Evolutionary conservation across 352 stramenopile genomes (phyloP).

Genomic region (Globisporangium barbulae): DNA sequence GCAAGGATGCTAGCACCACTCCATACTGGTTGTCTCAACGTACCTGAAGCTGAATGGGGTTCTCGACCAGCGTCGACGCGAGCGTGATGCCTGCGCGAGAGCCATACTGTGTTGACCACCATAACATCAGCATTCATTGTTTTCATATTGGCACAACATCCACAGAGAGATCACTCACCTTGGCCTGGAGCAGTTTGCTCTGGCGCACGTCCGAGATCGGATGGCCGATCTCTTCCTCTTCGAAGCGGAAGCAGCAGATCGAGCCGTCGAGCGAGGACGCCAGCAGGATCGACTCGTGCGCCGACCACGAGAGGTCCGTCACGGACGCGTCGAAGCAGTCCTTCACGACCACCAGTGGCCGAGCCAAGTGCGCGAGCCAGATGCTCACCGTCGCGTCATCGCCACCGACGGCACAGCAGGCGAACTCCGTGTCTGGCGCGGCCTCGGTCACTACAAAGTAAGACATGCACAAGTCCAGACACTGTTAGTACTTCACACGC

Average conservation of each 20-base stretch:
- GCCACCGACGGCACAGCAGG: constrained; percentile 78
- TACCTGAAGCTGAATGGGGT: constrained; percentile 77
- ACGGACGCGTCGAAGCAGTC: constrained; percentile 84
- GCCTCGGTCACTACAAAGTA: constrained; percentile 37
- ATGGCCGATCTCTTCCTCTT: constrained; percentile 52
- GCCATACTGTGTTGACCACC: constrained; percentile 49
- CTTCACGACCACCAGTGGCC: constrained; percentile 74
- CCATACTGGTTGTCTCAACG: neutral
- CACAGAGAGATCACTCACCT: constrained; percentile 27
- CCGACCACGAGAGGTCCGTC: constrained; percentile 78
- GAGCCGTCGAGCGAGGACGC: constrained; percentile 75
- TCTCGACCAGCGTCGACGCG: constrained; percentile 74
- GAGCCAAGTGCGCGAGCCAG: constrained; percentile 76
- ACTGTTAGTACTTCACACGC: neutral
- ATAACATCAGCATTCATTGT: constrained; percentile 1
- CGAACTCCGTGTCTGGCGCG: constrained; percentile 74
- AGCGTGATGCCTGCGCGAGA: constrained; percentile 77
- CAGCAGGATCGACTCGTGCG: constrained; percentile 52
- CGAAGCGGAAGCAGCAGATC: constrained; percentile 85
- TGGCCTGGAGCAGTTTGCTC: constrained; percentile 78
- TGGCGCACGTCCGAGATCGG: constrained; percentile 70
- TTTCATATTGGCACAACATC: neutral
- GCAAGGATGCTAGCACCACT: neutral
- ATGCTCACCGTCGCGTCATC: constrained; percentile 86
- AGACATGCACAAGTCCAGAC: neutral